Conservation (phyloP, 805 yeast species). For the Crinitomyces ghanaensis region DNA sequence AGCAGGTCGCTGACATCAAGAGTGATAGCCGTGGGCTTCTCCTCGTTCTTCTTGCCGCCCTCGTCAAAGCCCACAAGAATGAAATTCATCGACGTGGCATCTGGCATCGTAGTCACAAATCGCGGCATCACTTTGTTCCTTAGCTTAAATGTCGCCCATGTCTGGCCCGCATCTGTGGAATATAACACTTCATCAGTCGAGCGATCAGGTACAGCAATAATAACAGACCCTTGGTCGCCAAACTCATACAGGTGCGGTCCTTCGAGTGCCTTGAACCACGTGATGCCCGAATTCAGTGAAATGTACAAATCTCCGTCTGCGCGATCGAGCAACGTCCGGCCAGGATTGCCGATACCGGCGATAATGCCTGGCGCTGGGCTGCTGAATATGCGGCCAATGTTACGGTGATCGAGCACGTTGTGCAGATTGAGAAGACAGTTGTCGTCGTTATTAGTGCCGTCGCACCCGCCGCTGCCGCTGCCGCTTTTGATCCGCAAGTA, state of each 20-base stretch:
- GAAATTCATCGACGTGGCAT: constrained; percentile 56
- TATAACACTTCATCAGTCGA: constrained; percentile 33
- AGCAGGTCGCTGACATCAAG: constrained; percentile 32
- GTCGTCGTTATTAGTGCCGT: constrained; percentile 20
- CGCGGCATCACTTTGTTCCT: constrained; percentile 33
- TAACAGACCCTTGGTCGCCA: constrained; percentile 72
- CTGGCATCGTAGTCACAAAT: constrained; percentile 45
- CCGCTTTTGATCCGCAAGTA: constrained; percentile 19
- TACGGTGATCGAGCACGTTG: constrained; percentile 27
- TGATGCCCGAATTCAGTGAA: constrained; percentile 67
- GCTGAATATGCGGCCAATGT: constrained; percentile 22
- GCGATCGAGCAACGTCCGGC: constrained; percentile 18
- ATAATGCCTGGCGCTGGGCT: constrained; percentile 37
- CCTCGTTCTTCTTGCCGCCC: constrained; percentile 14
- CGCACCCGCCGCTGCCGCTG: constrained; percentile 4
- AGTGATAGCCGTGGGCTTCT: constrained; percentile 47
- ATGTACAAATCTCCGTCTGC: constrained; percentile 40
- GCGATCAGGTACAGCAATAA: constrained; percentile 39
- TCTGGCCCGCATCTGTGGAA: constrained; percentile 62
- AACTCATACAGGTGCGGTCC: constrained; percentile 44
- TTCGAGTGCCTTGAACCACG: constrained; percentile 50
- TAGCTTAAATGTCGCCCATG: constrained; percentile 47
- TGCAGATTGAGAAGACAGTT: constrained; percentile 31
- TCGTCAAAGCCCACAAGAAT: constrained; percentile 34
- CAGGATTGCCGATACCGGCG: constrained; percentile 34